These are phyloP conservation scores for Juncus effusus DNA, from an alignment of 176 grass and related monocot genomes.

Conservation along the genomic window DNA sequence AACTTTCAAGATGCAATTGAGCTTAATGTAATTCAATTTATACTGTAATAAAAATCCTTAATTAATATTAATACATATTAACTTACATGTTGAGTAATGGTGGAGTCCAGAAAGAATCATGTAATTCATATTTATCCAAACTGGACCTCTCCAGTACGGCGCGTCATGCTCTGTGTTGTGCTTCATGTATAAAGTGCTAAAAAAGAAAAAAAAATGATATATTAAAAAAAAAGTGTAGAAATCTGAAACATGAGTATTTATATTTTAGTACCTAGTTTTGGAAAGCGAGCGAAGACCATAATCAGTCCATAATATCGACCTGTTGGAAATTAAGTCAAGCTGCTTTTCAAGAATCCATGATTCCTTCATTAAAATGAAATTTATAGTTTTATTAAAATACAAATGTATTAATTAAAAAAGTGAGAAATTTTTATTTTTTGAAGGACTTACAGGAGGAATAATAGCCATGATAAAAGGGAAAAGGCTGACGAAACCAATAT, in stretches of 20 bases:
- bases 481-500: conserved; percentile 95
- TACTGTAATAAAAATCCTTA: too few relatives aligned
- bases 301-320: conserved; percentile 84
- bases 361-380: conserved; percentile 36
- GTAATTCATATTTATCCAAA: conserved; percentile 99
- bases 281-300: conserved; percentile 91
- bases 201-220: conserved; percentile 24
- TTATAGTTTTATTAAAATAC: not conserved
- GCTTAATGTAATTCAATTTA: too few relatives aligned
- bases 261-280: conserved; percentile 56
- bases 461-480: conserved; percentile 96
- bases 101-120: conserved; percentile 86
- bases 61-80: not conserved
- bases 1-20: too few relatives aligned
- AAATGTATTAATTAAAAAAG: conserved; percentile 12
- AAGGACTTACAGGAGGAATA: conserved; percentile 70
- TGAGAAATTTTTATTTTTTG: conserved; percentile 11
- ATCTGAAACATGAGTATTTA: too few relatives aligned
- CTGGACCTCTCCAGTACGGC: conserved; percentile 94
- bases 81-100: conserved; percentile 72
- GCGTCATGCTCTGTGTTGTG: conserved; percentile 86
- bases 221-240: not conserved
- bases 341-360: conserved; percentile 92
- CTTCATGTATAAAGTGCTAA: conserved; percentile 93
- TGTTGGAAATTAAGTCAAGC: conserved; percentile 74